phyloP scores from a whole-genome alignment of 441 rosid species.

The Syzygium syzygioides region DNA sequence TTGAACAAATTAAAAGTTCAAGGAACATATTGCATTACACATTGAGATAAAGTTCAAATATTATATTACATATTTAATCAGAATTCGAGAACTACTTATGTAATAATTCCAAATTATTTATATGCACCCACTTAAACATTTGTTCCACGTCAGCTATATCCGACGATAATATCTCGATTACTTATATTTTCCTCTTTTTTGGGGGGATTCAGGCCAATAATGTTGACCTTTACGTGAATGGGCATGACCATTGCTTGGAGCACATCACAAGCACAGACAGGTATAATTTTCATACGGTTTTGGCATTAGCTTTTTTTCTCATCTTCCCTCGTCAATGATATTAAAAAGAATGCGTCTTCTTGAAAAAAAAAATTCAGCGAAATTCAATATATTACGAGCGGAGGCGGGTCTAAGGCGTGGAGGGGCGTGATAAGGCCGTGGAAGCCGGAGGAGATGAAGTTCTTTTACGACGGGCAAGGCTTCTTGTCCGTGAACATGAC shows the following conservation, averaged over 20 bases:
- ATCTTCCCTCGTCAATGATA: neutral
- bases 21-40: too few species aligned
- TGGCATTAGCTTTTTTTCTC: neutral
- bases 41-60: too few species aligned
- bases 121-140: neutral
- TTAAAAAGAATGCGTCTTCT: neutral
- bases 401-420: constrained; percentile 86
- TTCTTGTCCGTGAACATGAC: constrained; percentile 52
- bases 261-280: constrained; percentile 33
- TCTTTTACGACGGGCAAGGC: constrained; percentile 69
- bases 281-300: constrained; percentile 5
- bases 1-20: too few species aligned
- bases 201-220: constrained; percentile 28
- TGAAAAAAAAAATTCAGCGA: constrained; percentile 24
- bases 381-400: constrained; percentile 55
- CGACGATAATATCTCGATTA: neutral
- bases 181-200: neutral
- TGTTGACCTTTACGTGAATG: constrained; percentile 49
- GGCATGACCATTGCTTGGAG: constrained; percentile 58
- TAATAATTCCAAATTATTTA: neutral
- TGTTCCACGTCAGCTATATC: neutral
- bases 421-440: constrained; percentile 29
- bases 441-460: constrained; percentile 37
- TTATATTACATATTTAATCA: too few species aligned
- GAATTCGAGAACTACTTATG: too few species aligned